These are phyloP conservation scores for Corymbia calophylla DNA, from an alignment of 441 rosid genomes.

Conservation along the genomic window DNA sequence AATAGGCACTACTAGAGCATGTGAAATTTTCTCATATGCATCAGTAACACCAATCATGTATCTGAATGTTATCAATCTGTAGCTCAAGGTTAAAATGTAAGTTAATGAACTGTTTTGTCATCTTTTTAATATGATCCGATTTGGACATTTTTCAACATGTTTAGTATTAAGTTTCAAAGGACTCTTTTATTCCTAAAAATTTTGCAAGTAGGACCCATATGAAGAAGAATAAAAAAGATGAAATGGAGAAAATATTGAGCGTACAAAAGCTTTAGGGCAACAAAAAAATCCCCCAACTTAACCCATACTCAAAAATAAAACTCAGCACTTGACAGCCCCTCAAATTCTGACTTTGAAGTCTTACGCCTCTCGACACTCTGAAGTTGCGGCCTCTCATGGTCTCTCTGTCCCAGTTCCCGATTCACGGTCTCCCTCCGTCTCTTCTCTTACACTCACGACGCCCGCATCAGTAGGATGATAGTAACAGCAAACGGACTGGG, in stretches of 20 bases:
- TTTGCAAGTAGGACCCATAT: neutral
- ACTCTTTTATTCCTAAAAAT: fast-evolving
- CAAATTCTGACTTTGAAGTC: neutral
- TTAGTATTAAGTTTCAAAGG: neutral
- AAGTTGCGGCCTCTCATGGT: neutral
- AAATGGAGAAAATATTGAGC: neutral
- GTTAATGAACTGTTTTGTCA: neutral
- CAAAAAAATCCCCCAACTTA: neutral
- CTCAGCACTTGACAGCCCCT: neutral
- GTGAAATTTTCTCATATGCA: too few relatives aligned
- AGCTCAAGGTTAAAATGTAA: too few relatives aligned
- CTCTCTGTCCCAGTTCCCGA: neutral
- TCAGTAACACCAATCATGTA: neutral
- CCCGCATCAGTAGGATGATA: neutral
- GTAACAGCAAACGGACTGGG: neutral
- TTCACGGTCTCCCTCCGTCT: neutral
- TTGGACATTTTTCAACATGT: neutral
- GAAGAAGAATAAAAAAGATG: neutral
- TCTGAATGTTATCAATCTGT: too few relatives aligned
- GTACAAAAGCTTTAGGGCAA: neutral
- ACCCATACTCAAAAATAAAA: too few relatives aligned
- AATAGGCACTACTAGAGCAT: too few relatives aligned
- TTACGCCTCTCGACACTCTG: too few relatives aligned
- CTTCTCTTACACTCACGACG: too few relatives aligned
- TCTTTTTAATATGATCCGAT: too few relatives aligned